Percentiles rank a stretch among this genome's conserved stretches.
phyloP scores from a whole-genome alignment of 805 yeast species.

The Candida ortonii region DNA sequence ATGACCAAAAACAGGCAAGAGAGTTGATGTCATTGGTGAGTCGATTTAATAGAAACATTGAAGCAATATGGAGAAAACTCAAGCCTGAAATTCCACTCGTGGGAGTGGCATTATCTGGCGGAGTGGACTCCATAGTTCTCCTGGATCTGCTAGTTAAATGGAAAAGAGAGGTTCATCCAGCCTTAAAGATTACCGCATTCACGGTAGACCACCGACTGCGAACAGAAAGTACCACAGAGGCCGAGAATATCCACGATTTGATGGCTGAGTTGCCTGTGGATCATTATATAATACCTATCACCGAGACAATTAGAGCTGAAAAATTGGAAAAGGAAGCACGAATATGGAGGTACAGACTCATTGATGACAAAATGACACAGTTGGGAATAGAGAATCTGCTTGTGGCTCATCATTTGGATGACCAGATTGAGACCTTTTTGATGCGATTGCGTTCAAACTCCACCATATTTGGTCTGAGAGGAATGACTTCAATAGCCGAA shows the following conservation, averaged over 20 bases:
- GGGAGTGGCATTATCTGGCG: slow-evolving; percentile 68
- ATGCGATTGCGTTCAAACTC: slow-evolving; percentile 48
- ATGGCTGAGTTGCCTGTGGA: slow-evolving; percentile 20
- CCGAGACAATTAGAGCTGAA: slow-evolving; percentile 10
- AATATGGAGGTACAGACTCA: slow-evolving; percentile 43
- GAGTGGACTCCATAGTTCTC: slow-evolving; percentile 76
- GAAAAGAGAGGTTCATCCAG: slow-evolving; percentile 17
- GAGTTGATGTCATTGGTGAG: not conserved
- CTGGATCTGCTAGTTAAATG: slow-evolving; percentile 43
- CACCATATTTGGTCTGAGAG: slow-evolving; percentile 55
- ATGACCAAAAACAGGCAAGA: not conserved
- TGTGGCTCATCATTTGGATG: slow-evolving; percentile 69
- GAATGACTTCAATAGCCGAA: slow-evolving; percentile 36
- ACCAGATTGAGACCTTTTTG: slow-evolving; percentile 68
- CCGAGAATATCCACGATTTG: slow-evolving; percentile 33
- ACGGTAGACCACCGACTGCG: slow-evolving; percentile 68
- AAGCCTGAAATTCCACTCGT: too few relatives aligned
- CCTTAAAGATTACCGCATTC: slow-evolving; percentile 44
- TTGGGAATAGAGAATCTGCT: slow-evolving; percentile 38
- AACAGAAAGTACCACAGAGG: slow-evolving; percentile 47
- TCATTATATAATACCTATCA: slow-evolving; percentile 27
- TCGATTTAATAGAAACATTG: too few relatives aligned
- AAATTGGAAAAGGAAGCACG: slow-evolving; percentile 58
- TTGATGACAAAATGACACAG: slow-evolving; percentile 40
- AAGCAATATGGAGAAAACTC: slow-evolving; percentile 1